Conservation (phyloP, 2,329 filamentous ascomycete species). For the Beauveria sp. region DNA sequence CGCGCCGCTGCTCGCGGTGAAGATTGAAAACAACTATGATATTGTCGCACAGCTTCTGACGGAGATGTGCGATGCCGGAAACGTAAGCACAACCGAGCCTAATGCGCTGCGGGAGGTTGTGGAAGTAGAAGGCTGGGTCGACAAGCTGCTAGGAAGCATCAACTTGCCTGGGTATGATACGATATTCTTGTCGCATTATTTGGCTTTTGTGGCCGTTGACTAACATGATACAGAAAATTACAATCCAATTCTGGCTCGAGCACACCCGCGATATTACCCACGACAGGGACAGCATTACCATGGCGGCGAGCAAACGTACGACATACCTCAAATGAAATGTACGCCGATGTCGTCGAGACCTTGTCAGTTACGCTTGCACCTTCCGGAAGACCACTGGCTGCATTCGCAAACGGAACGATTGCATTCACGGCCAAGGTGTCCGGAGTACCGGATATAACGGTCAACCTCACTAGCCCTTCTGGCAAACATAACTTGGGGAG, state of each 20-base stretch:
- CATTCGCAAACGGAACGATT: constrained; percentile 84
- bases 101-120: constrained; percentile 89
- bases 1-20: constrained; percentile 73
- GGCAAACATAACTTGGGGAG: constrained; percentile 68
- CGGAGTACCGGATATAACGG: constrained; percentile 80
- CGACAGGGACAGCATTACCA: constrained; percentile 55
- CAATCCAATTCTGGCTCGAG: constrained; percentile 31
- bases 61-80: constrained; percentile 93
- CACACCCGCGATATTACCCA: constrained; percentile 32
- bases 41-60: constrained; percentile 85
- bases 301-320: constrained; percentile 90
- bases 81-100: constrained; percentile 83
- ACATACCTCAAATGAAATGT: constrained; percentile 94
- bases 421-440: constrained; percentile 94
- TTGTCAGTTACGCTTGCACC: constrained; percentile 82
- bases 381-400: constrained; percentile 77
- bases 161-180: constrained; percentile 62
- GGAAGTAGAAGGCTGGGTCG: constrained; percentile 84
- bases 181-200: neutral
- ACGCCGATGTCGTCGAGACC: constrained; percentile 91
- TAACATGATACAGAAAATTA: constrained; percentile 28
- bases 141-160: constrained; percentile 81
- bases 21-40: constrained; percentile 87
- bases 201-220: neutral
- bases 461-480: constrained; percentile 72